Evolutionary conservation across 495 filamentous ascomycete genomes (phyloP), one percentile per base, ranked within the genome.

Genomic region (Penicillium arizonense): DNA sequence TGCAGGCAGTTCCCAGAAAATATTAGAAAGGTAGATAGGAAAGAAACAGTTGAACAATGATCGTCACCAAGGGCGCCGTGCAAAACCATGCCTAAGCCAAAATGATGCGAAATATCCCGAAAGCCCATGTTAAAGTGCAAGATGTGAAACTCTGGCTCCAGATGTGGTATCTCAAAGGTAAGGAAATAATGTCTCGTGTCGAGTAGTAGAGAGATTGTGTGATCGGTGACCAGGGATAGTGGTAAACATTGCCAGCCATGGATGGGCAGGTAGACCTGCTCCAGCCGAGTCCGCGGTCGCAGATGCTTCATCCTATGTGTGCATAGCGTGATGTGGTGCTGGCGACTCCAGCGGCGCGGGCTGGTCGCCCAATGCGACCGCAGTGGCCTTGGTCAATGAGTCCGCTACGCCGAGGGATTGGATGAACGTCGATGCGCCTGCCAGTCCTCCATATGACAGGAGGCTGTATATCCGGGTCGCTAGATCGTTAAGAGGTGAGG

Each of bases 41-140:
- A 39, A 49, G 42, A 46, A 59, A 49, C 33, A 35, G 14, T 33
- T 16, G 13, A 46, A 32, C 20, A 16, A 40, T 49, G 35, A 26
- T 55, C 34, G 38, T 56, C 53, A 62, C 48, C 55, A 51, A 44
- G 21, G 44, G 51, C 62, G 63, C 59, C 63, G 51, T 60, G 50
- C 51, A 56, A 49, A 42, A 61, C 34, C 26, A 57, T 59, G 50
- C 61, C 53, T 47, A 54, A 53, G 43, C 21, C 38, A 50, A 44
- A 45, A 60, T 52, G 48, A 62, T 61, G 57, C 49, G 26, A 62
- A 34, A 46, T 30, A 11, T 33, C 42, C 30, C 33, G 11, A 8
- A 50, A 30, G 23, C 34, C 47, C 47, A 30, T 43, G 39, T 50
- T 44, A 47, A 44, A 8, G 32, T 32, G 47, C 36, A 55, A 50